Percentiles rank a stretch among this genome's conserved stretches.
Conservation (phyloP, 2,329 filamentous ascomycete genomes). For the Chrysoporthe austroafricana region DNA sequence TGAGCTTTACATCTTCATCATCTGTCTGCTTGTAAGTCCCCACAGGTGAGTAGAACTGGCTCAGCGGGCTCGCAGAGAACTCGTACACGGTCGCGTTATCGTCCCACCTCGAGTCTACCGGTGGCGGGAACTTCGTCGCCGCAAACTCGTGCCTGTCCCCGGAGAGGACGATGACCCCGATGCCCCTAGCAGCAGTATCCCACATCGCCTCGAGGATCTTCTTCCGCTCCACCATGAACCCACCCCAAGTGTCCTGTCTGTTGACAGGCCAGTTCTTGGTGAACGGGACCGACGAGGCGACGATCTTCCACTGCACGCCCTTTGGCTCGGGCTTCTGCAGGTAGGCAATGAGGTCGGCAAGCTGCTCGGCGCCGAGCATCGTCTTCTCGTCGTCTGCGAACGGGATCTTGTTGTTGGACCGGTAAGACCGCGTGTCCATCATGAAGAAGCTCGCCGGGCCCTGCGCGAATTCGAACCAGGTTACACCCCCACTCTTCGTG, state of each 20-base stretch:
- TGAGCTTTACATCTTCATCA: conserved; percentile 79
- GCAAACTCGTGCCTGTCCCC: conserved; percentile 98
- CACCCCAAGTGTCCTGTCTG: conserved; percentile 89
- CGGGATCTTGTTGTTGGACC: conserved; percentile 67
- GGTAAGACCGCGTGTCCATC: conserved; percentile 87
- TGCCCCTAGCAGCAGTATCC: conserved; percentile 74
- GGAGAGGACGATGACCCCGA: conserved; percentile 81
- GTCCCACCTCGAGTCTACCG: conserved; percentile 63
- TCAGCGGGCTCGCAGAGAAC: conserved; percentile 88
- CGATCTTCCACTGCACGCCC: conserved; percentile 90
- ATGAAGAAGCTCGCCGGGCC: conserved; percentile 95
- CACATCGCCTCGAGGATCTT: conserved; percentile 89
- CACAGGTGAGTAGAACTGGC: conserved; percentile 90
- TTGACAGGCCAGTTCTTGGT: conserved; percentile 97
- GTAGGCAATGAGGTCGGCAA: conserved; percentile 79
- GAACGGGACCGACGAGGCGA: conserved; percentile 89
- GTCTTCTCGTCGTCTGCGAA: conserved; percentile 71
- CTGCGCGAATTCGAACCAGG: conserved; percentile 88
- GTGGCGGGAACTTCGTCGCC: conserved; percentile 77
- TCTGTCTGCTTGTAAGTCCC: conserved; percentile 83
- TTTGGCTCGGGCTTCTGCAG: conserved; percentile 71
- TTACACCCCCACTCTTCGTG: conserved; percentile 60
- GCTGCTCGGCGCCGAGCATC: conserved; percentile 82
- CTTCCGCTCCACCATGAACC: conserved; percentile 80
- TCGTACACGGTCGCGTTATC: conserved; percentile 75